phyloP scores from a whole-genome alignment of 1,284 basidiomycete species.

The Cutaneotrichosporon sp. region DNA sequence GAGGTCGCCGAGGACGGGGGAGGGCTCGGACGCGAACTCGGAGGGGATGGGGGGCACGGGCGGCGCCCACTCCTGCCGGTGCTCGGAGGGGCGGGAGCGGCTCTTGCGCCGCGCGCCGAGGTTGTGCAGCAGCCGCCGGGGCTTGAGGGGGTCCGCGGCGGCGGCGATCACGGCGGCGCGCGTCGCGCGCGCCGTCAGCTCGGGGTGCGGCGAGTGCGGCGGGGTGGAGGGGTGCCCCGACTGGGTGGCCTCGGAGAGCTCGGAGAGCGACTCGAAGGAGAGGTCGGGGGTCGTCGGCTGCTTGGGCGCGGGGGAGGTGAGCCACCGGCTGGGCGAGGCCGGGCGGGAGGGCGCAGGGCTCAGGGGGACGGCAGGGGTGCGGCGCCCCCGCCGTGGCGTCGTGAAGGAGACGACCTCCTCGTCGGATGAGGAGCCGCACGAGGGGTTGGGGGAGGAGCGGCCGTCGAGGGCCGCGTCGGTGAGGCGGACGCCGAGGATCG shows the following conservation, averaged over 20 bases:
- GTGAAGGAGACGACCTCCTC: conserved; percentile 13
- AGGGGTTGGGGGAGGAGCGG: neutral
- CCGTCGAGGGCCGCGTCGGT: neutral
- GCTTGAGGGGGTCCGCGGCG: neutral
- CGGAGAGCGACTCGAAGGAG: conserved; percentile 1
- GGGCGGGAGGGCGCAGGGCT: neutral
- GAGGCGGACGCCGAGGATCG: conserved; percentile 4
- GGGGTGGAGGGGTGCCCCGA: neutral
- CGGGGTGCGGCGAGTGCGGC: neutral
- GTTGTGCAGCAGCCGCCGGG: conserved; percentile 4
- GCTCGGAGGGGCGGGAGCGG: neutral
- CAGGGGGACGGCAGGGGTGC: conserved; percentile 6
- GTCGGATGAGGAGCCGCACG: conserved; percentile 2
- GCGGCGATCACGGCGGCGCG: neutral
- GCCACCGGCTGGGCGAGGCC: neutral
- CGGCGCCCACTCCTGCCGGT: neutral
- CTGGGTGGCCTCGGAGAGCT: neutral
- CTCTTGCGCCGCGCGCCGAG: conserved; percentile 1
- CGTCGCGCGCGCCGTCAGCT: neutral
- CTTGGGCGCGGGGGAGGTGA: neutral
- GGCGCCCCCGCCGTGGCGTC: conserved; percentile 7
- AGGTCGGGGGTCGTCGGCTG: neutral
- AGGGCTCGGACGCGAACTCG: neutral
- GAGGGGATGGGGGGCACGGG: neutral
- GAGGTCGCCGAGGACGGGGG: neutral